A percentile compares a stretch with the other conserved stretches of the same genome.
phyloP scores from a whole-genome alignment of 495 filamentous ascomycete genomes.

The Daldinia grandis region DNA sequence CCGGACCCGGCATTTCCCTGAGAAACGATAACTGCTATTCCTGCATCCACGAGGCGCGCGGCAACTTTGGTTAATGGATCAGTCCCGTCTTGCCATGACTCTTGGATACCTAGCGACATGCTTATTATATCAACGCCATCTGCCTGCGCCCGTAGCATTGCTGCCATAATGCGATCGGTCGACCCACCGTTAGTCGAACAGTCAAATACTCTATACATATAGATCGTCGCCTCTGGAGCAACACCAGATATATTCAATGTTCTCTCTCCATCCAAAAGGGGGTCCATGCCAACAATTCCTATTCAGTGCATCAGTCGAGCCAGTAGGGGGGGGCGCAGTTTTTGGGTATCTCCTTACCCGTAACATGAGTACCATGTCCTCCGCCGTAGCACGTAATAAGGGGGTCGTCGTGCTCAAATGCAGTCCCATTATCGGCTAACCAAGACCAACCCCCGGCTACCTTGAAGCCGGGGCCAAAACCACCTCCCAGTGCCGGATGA shows the following conservation, averaged over 20 bases:
- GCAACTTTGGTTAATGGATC: slow-evolving; percentile 39
- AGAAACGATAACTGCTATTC: slow-evolving; percentile 43
- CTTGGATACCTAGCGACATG: slow-evolving; percentile 43
- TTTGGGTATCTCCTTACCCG: slow-evolving; percentile 31
- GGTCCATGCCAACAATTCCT: slow-evolving; percentile 50
- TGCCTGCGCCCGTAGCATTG: slow-evolving; percentile 52
- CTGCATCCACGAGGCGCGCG: slow-evolving; percentile 23
- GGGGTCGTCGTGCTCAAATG: slow-evolving; percentile 18
- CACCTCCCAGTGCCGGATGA: slow-evolving; percentile 59
- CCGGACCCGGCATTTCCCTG: slow-evolving; percentile 38
- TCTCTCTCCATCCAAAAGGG: slow-evolving; percentile 31
- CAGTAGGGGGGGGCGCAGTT: no score
- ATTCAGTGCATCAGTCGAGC: neutral
- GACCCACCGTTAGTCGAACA: slow-evolving; percentile 38
- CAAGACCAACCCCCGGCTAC: slow-evolving; percentile 52
- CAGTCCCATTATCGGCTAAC: slow-evolving; percentile 44
- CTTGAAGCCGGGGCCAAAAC: slow-evolving; percentile 55
- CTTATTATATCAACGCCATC: slow-evolving; percentile 57
- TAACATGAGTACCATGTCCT: slow-evolving; percentile 55
- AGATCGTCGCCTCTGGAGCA: slow-evolving; percentile 56
- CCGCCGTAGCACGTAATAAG: slow-evolving; percentile 46
- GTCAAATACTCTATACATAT: slow-evolving; percentile 55
- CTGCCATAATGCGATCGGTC: slow-evolving; percentile 50
- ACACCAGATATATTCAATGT: slow-evolving; percentile 48
- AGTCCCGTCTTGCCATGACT: slow-evolving; percentile 15